Base-by-base conservation (phyloP, 164 flowering plant species). In the Nymphaea thermarum region DNA sequence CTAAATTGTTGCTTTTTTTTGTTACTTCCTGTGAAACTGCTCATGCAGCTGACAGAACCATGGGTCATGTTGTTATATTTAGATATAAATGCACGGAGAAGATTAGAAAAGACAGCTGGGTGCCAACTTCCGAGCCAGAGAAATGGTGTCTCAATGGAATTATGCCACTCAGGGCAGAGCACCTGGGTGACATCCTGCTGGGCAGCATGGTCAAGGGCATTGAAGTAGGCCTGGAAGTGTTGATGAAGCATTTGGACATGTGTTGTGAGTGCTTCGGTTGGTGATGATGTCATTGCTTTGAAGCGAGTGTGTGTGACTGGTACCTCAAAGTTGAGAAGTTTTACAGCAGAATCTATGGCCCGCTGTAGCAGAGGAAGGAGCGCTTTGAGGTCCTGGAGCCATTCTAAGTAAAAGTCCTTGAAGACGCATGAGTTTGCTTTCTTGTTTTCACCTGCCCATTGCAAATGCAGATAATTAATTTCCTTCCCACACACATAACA, bases 81-180 rank as follows among this genome's bases (percentile, higher is more conserved):
- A 2, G 77, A 76, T 43, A 86, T 74, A 64, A 85, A 79, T 0
- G 88, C 85, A 5, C 95, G 72, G 68, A 89, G 75, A 66, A 91
- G 87, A 66, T 81, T 82, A 65, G 84, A 85, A 81, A 89, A 85
- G 74, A 87, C 74, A 66, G 80, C 78, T 41, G 95, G 97, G 74
- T 91, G 97, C 68, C 87, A 74, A 61, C 88, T 92, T 42, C 88
- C 94, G 68, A 91, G 79, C 82, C 85, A 91, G 62, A 91, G 89
- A 75, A 89, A 87, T 62, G 97, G 93, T 43, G 68, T 77, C 65
- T 90, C 93, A 62, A 88, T 76, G 69, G 85, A 44, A 70, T 78
- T 83, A n/a, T 86, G 82, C 87, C 87, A 85, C 15, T 71, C 72
- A 42, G 92, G 92, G 80, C 43, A 81, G 71, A 88, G 89, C 3